Percentiles rank a stretch among this genome's conserved stretches.
These are phyloP conservation scores for Tetrahymena borealis DNA, from an alignment of 73 alveolate genomes.

Conservation along the genomic window DNA sequence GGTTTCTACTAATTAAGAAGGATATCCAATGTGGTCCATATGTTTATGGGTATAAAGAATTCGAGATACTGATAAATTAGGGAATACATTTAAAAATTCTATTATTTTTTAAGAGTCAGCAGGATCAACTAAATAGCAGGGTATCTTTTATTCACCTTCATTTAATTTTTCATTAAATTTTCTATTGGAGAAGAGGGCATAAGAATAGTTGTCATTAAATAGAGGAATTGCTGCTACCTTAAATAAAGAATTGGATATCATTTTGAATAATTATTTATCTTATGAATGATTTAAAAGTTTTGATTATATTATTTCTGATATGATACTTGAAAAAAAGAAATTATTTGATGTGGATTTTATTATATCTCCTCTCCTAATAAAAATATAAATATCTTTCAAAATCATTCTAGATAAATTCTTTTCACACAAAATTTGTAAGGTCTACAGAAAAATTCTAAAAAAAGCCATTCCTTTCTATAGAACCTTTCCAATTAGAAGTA, in stretches of 20 bases:
- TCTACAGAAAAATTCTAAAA: no score
- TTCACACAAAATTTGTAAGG: no score
- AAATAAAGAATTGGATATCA: not conserved
- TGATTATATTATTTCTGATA: no score
- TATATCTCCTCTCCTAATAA: no score
- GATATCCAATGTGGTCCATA: not conserved
- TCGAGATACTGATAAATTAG: not conserved
- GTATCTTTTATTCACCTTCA: not conserved
- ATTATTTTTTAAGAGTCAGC: not conserved
- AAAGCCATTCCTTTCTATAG: no score
- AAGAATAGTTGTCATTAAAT: not conserved
- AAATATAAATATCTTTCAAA: no score
- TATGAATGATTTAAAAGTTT: no score
- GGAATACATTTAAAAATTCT: not conserved
- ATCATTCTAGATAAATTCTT: no score
- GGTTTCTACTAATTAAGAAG: not conserved
- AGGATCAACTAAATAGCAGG: slow-evolving; percentile 1
- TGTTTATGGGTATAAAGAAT: slow-evolving; percentile 3
- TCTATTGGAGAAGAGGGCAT: not conserved
- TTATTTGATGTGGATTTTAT: no score
- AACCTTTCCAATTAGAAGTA: no score
- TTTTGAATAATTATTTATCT: no score
- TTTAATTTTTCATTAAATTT: not conserved
- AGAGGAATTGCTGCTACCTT: not conserved
- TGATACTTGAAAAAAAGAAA: no score